Percentiles rank a stretch among this genome's conserved stretches.
phyloP scores from a whole-genome alignment of 345 rosid species.

The Kernera saxatilis region DNA sequence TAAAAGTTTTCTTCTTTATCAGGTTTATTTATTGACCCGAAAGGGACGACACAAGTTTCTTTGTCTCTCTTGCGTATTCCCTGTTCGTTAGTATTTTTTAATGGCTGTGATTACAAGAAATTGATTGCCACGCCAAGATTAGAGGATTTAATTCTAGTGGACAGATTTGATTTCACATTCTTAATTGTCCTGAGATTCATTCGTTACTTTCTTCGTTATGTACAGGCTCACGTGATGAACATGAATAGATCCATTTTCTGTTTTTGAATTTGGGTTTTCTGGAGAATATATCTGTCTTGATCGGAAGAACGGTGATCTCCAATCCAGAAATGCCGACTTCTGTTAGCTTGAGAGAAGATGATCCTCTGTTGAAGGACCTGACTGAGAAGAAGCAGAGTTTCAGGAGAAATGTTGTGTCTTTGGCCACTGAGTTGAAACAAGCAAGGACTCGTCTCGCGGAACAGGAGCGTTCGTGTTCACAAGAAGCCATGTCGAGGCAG shows the following conservation, averaged over 20 bases:
- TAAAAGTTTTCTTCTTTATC: not conserved
- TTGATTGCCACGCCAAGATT: too few species aligned
- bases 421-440: constrained; percentile 81
- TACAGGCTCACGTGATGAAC: constrained; percentile 23
- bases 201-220: not conserved
- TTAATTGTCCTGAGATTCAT: not conserved
- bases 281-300: not conserved
- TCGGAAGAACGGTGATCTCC: not conserved
- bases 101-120: not conserved
- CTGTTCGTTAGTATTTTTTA: not conserved
- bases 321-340: constrained; percentile 37
- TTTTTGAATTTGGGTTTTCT: not conserved
- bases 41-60: constrained; percentile 1
- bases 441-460: constrained; percentile 65
- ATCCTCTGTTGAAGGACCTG: constrained; percentile 80
- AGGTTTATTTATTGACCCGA: not conserved
- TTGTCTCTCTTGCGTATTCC: not conserved
- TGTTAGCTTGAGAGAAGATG: constrained; percentile 40
- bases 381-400: constrained; percentile 90
- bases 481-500: constrained; percentile 72
- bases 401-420: constrained; percentile 71
- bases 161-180: constrained; percentile 4
- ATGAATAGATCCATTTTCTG: not conserved
- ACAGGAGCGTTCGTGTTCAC: constrained; percentile 60
- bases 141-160: constrained; percentile 6